These are phyloP conservation scores for Rhexocercosporidium sp. DNA, from an alignment of 2,329 filamentous ascomycete species.

Conservation along the genomic window DNA sequence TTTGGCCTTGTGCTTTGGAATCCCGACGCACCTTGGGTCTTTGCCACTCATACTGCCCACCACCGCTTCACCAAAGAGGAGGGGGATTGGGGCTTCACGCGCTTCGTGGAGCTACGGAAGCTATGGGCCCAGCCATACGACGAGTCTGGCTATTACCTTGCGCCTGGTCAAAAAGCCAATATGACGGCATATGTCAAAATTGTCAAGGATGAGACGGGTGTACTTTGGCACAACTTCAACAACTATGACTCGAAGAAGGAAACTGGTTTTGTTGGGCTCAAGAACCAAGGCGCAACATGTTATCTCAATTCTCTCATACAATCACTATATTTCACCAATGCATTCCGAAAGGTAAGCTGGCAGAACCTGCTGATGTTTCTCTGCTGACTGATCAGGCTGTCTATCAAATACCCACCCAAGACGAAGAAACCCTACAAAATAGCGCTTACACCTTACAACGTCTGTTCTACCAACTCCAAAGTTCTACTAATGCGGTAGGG, in stretches of 20 bases:
- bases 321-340: slow-evolving; percentile 86
- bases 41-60: slow-evolving; percentile 80
- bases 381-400: slow-evolving; percentile 67
- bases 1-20: slow-evolving; percentile 96
- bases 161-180: slow-evolving; percentile 78
- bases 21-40: slow-evolving; percentile 86
- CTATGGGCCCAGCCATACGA: slow-evolving; percentile 85
- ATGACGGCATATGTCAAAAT: slow-evolving; percentile 84
- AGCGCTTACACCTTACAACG: slow-evolving; percentile 94
- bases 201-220: slow-evolving; percentile 85
- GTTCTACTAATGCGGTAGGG: slow-evolving; percentile 79
- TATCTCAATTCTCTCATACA: slow-evolving; percentile 86
- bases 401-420: slow-evolving; percentile 93
- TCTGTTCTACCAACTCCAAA: slow-evolving; percentile 94
- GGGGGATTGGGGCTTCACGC: slow-evolving; percentile 98
- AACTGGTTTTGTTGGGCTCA: slow-evolving; percentile 94
- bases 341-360: slow-evolving; percentile 81
- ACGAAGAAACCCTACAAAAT: slow-evolving; percentile 80
- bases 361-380: neutral
- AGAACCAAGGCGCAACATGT: slow-evolving; percentile 94
- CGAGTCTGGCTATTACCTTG: slow-evolving; percentile 68
- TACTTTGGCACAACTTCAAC: slow-evolving; percentile 88
- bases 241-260: slow-evolving; percentile 99
- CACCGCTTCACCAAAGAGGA: slow-evolving; percentile 97
- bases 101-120: slow-evolving; percentile 86